phyloP scores from a whole-genome alignment of 768 basidiomycete genomes.

The Rhizopogon vulgaris region DNA sequence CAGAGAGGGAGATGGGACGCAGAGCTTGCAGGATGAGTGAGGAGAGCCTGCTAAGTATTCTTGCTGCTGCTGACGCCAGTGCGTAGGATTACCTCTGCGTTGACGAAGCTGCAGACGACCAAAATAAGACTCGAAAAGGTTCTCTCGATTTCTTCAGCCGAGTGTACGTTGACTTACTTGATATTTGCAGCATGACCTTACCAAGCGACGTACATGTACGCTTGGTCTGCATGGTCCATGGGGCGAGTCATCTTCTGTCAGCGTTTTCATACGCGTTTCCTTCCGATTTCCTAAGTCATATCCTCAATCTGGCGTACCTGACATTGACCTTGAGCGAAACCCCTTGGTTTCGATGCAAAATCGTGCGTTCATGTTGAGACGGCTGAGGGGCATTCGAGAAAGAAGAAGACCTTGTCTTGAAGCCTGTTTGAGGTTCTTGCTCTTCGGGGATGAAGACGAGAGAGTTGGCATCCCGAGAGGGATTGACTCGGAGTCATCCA shows the following conservation, averaged over 20 bases:
- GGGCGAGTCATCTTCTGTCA: constrained; percentile 76
- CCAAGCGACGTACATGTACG: constrained; percentile 74
- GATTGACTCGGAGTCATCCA: constrained; percentile 57
- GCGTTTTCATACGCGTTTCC: constrained; percentile 70
- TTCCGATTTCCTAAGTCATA: constrained; percentile 88
- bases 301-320: constrained; percentile 61
- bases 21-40: constrained; percentile 70
- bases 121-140: constrained; percentile 88
- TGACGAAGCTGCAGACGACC: constrained; percentile 55
- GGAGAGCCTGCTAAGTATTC: constrained; percentile 14
- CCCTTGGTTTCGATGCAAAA: constrained; percentile 73
- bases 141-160: constrained; percentile 3
- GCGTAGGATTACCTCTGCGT: constrained; percentile 66
- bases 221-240: constrained; percentile 86
- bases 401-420: constrained; percentile 79
- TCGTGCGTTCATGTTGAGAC: constrained; percentile 72
- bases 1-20: constrained; percentile 28
- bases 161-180: not conserved
- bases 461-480: constrained; percentile 31
- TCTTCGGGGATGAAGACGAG: constrained; percentile 62
- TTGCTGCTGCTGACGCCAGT: constrained; percentile 1
- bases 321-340: constrained; percentile 78
- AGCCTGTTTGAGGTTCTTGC: constrained; percentile 72
- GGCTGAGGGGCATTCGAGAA: constrained; percentile 66
- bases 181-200: constrained; percentile 50